Percentiles rank a stretch among this genome's conserved stretches.
Conservation (phyloP, 2,329 filamentous ascomycete genomes). For the Elsinoe perseae region DNA sequence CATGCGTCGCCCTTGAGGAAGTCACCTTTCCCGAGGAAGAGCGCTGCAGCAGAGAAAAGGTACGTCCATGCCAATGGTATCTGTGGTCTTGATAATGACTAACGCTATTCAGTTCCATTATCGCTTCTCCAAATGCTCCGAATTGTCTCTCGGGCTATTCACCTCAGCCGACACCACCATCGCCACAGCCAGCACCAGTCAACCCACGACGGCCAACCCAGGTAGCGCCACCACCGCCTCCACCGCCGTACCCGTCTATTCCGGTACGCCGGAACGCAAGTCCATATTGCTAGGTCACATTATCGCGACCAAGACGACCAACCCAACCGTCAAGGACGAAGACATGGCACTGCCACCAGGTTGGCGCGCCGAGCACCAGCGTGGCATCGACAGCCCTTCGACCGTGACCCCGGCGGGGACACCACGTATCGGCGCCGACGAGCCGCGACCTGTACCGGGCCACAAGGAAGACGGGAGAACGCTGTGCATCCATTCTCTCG, state of each 20-base stretch:
- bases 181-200: constrained; percentile 43
- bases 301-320: constrained; percentile 62
- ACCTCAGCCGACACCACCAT: constrained; percentile 48
- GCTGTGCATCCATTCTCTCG: constrained; percentile 74
- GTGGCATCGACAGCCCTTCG: constrained; percentile 26
- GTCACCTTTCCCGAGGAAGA: constrained; percentile 52
- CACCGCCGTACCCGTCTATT: constrained; percentile 51
- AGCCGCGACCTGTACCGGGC: constrained; percentile 41
- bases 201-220: constrained; percentile 45
- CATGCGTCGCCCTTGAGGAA: constrained; percentile 52
- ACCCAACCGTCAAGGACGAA: constrained; percentile 58
- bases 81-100: neutral
- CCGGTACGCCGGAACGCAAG: constrained; percentile 49
- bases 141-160: constrained; percentile 74
- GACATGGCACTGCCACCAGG: constrained; percentile 67
- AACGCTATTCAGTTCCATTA: constrained; percentile 56
- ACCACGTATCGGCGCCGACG: neutral
- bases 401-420: constrained; percentile 31
- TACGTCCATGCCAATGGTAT: constrained; percentile 23
- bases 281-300: constrained; percentile 69
- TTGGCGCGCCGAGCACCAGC: constrained; percentile 45
- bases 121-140: constrained; percentile 64
- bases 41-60: constrained; percentile 53
- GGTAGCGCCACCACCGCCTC: constrained; percentile 47
- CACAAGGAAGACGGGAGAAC: constrained; percentile 68